Percentiles rank a stretch among this genome's conserved stretches.
Conservation (phyloP, 371 early-diverging fungal species). For the Rhizopus stolonifer region DNA sequence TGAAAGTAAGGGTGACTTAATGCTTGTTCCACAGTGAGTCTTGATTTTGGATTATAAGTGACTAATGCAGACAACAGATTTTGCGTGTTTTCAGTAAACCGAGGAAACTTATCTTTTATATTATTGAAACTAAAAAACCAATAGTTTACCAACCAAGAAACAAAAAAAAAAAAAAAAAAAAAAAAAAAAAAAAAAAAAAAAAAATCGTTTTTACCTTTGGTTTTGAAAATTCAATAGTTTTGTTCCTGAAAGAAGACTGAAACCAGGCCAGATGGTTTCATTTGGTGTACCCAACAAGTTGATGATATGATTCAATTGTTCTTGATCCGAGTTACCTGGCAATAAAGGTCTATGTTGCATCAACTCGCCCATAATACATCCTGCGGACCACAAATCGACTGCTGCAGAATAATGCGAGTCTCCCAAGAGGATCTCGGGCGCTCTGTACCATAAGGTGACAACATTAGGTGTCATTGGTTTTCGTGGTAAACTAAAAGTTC, state of each 20-base stretch:
- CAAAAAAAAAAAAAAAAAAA: too few relatives aligned
- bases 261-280: conserved; percentile 80
- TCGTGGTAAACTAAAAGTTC: conserved; percentile 63
- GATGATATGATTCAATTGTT: conserved; percentile 75
- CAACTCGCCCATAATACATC: conserved; percentile 87
- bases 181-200: too few relatives aligned
- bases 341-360: conserved; percentile 74
- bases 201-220: too few relatives aligned
- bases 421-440: conserved; percentile 91
- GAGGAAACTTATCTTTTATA: too few relatives aligned
- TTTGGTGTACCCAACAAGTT: conserved; percentile 79
- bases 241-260: conserved; percentile 59
- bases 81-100: too few relatives aligned
- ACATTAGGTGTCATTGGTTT: conserved; percentile 90
- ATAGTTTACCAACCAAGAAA: too few relatives aligned
- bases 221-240: conserved; percentile 50
- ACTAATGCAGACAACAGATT: conserved; percentile 77
- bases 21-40: conserved; percentile 74
- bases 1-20: conserved; percentile 76
- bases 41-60: conserved; percentile 75
- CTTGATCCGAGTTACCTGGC: conserved; percentile 79
- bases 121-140: too few relatives aligned
- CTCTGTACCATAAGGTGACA: conserved; percentile 95
- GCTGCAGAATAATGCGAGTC: conserved; percentile 75
- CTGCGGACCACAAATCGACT: conserved; percentile 92